Evolutionary conservation across 2,329 filamentous ascomycete species (phyloP), one percentile per base, ranked within the genome.

Genomic region (Exophiala dermatitidis): DNA sequence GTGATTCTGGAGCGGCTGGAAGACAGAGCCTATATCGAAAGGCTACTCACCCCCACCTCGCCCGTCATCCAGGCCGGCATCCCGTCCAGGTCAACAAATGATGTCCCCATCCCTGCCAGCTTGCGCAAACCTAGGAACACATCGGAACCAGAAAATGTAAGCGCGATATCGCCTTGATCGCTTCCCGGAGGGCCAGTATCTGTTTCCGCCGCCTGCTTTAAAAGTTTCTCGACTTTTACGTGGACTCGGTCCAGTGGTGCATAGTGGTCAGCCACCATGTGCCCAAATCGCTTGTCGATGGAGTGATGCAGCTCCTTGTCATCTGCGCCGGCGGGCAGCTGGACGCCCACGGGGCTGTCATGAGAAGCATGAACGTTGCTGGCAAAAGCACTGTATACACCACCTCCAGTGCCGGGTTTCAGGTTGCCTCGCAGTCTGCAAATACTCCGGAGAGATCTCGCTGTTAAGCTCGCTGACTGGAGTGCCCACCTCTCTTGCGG

Each of bases 21-120:
- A 3, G 29, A 32, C 12, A 19, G 10, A 30, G 5, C 6, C 48
- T 55, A 57, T 6, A 94, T 81, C 30, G 81, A 77, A 0, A 87
- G 86, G 36, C 83, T 76, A 49, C 86, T 93, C 3, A 93, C 82
- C 0, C 84, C 86, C 42, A 89, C 86, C 64, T 95, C 89, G 1
- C 89, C 90, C 1, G 88, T 93, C 84, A 95, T 85, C 88, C 89
- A 95, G 0, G 86, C 86, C 0, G 90, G 89, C 85, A 94, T 90
- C 50, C 75, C 80, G 63, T 83, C 78, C 1, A 88, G 85, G 65
- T 94, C 82, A 29, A 95, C 74, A 3, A 73, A 60, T 10, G 40
- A 30, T 19, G 48, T 32, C 0, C 88, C 88, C 10, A 80, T 72
- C 67, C 94, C 88, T 0, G 91, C 85, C 32, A 95, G 75, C 64